Conservation (phyloP, 352 stramenopile species). For the Phytophthora pluvialis region DNA sequence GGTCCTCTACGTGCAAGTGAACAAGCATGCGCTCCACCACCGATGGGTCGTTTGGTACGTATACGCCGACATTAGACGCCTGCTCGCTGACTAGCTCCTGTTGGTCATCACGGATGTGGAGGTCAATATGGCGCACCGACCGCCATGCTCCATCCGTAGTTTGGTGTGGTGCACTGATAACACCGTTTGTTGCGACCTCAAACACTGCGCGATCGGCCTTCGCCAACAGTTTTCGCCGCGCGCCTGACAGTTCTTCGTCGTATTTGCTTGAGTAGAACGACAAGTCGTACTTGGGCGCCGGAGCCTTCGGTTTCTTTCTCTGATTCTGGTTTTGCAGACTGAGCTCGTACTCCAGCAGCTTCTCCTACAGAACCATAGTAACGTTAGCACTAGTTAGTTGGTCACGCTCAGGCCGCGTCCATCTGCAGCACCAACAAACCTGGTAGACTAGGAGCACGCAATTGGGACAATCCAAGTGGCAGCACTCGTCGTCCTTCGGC, state of each 20-base stretch:
- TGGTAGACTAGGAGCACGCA: slow-evolving; percentile 89
- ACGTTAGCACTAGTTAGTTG: background rate
- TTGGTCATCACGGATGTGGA: slow-evolving; percentile 55
- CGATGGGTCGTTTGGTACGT: slow-evolving; percentile 63
- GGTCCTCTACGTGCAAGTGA: slow-evolving; percentile 57
- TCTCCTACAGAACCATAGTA: slow-evolving; percentile 53
- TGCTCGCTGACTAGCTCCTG: slow-evolving; percentile 56
- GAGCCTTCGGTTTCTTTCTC: slow-evolving; percentile 32
- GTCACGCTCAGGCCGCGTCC: background rate
- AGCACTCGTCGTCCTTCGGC: slow-evolving; percentile 85
- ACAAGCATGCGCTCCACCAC: slow-evolving; percentile 61
- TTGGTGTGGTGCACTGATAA: slow-evolving; percentile 66
- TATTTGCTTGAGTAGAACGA: slow-evolving; percentile 53
- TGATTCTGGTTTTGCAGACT: slow-evolving; percentile 46
- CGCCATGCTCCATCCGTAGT: slow-evolving; percentile 61
- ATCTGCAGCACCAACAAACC: slow-evolving; percentile 39
- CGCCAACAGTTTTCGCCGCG: slow-evolving; percentile 40
- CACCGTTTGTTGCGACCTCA: slow-evolving; percentile 52
- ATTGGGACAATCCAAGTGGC: slow-evolving; percentile 85
- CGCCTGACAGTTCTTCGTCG: slow-evolving; percentile 28
- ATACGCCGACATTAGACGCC: slow-evolving; percentile 82
- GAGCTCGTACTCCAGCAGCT: slow-evolving; percentile 85
- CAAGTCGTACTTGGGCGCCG: slow-evolving; percentile 55
- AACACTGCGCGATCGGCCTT: slow-evolving; percentile 55
- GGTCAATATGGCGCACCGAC: slow-evolving; percentile 77